Conservation (phyloP, 2,329 filamentous ascomycete species). For the Tolypocladium sp. region DNA sequence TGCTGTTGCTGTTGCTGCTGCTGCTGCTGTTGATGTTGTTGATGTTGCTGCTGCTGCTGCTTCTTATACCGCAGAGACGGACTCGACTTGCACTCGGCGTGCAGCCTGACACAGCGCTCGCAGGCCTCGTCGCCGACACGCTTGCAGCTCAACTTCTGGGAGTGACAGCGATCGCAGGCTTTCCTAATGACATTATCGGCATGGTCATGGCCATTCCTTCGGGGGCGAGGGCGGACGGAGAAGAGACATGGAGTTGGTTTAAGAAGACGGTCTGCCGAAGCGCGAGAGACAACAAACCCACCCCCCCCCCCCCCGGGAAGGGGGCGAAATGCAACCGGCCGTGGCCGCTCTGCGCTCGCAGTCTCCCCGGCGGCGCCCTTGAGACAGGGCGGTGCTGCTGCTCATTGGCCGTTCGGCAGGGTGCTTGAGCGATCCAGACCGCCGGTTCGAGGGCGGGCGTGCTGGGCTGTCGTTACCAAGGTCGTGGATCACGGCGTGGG, state of each 20-base stretch:
- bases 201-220: slow-evolving; percentile 21
- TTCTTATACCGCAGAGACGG: slow-evolving; percentile 30
- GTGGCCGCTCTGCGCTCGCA: neutral
- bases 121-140: slow-evolving; percentile 29
- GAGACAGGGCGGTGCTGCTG: slow-evolving; percentile 1
- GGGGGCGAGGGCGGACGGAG: slow-evolving; percentile 7
- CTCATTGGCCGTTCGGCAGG: slow-evolving; percentile 6
- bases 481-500: neutral
- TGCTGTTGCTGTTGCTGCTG: slow-evolving; percentile 8
- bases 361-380: neutral
- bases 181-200: slow-evolving; percentile 29
- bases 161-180: slow-evolving; percentile 37
- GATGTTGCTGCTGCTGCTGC: slow-evolving; percentile 17
- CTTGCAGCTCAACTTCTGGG: slow-evolving; percentile 37
- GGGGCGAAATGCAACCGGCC: slow-evolving; percentile 3
- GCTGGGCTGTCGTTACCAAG: neutral
- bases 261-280: slow-evolving; percentile 14
- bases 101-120: slow-evolving; percentile 31
- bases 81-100: slow-evolving; percentile 33
- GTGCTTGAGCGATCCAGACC: slow-evolving; percentile 5
- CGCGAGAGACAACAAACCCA: slow-evolving; percentile 4
- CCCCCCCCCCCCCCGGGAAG: neutral
- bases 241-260: slow-evolving; percentile 20
- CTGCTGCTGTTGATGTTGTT: slow-evolving; percentile 9
- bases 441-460: slow-evolving; percentile 1